Percentiles rank a stretch among this genome's conserved stretches.
Conservation (phyloP, 345 rosid genomes). For the Eucalyptus dawsonii region DNA sequence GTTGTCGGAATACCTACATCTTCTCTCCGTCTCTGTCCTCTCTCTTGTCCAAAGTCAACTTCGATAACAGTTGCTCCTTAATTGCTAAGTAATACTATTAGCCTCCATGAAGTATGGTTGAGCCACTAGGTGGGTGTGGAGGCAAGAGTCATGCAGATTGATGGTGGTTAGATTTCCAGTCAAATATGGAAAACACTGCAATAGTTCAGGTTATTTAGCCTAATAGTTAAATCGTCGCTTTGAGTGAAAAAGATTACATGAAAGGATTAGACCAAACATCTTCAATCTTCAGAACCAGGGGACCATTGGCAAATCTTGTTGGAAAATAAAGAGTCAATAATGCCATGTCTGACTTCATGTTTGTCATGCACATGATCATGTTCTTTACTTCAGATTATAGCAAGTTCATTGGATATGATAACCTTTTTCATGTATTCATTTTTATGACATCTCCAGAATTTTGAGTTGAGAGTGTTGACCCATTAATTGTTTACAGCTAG, state of each 20-base stretch:
- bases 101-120: neutral
- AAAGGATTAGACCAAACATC: conserved; percentile 80
- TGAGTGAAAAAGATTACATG: conserved; percentile 91
- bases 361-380: conserved; percentile 87
- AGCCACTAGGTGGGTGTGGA: neutral
- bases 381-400: conserved; percentile 72
- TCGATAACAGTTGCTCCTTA: neutral
- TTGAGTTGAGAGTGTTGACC: neutral
- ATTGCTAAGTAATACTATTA: neutral
- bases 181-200: neutral
- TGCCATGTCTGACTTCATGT: conserved; percentile 86
- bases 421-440: neutral
- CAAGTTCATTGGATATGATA: neutral
- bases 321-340: conserved; percentile 85
- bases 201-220: neutral
- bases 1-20: neutral
- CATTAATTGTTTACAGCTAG: neutral
- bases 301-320: conserved; percentile 87
- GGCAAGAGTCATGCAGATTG: neutral
- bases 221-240: neutral
- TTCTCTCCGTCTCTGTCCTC: neutral
- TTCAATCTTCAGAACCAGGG: conserved; percentile 89
- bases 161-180: neutral
- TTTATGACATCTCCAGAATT: neutral
- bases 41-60: neutral